These are phyloP conservation scores for Tothia fuscella DNA, from an alignment of 2,329 filamentous ascomycete genomes.

Conservation along the genomic window DNA sequence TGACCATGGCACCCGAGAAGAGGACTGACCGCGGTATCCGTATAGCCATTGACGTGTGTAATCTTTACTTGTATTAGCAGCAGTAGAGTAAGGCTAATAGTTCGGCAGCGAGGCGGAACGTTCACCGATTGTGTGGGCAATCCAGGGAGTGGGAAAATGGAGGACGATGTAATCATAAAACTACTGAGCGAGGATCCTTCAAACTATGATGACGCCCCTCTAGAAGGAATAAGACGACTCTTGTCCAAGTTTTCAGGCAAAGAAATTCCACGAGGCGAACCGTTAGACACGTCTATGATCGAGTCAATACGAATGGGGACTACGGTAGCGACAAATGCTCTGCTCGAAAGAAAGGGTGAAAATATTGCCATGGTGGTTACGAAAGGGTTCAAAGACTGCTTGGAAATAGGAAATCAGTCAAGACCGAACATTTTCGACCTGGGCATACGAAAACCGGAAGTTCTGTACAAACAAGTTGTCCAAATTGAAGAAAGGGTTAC, in stretches of 20 bases:
- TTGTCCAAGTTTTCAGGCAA: slow-evolving; percentile 63
- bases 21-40: slow-evolving; percentile 42
- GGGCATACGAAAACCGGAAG: slow-evolving; percentile 74
- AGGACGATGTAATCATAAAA: slow-evolving; percentile 73
- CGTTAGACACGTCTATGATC: slow-evolving; percentile 71
- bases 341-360: slow-evolving; percentile 84
- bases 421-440: slow-evolving; percentile 85
- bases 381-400: slow-evolving; percentile 75
- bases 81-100: neutral
- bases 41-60: slow-evolving; percentile 51
- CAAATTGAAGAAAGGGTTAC: slow-evolving; percentile 88
- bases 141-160: slow-evolving; percentile 52
- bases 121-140: slow-evolving; percentile 91
- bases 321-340: slow-evolving; percentile 83
- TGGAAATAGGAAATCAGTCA: slow-evolving; percentile 83
- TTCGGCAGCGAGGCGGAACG: slow-evolving; percentile 60
- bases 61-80: slow-evolving; percentile 7
- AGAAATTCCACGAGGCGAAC: slow-evolving; percentile 67
- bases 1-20: slow-evolving; percentile 1
- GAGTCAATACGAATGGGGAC: slow-evolving; percentile 94
- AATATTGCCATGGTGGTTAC: slow-evolving; percentile 79
- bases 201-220: slow-evolving; percentile 82
- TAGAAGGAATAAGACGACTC: slow-evolving; percentile 81
- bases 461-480: slow-evolving; percentile 74
- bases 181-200: slow-evolving; percentile 79